Evolutionary conservation across 768 basidiomycete species (phyloP).

Genomic region (Leccinum variicolor): DNA sequence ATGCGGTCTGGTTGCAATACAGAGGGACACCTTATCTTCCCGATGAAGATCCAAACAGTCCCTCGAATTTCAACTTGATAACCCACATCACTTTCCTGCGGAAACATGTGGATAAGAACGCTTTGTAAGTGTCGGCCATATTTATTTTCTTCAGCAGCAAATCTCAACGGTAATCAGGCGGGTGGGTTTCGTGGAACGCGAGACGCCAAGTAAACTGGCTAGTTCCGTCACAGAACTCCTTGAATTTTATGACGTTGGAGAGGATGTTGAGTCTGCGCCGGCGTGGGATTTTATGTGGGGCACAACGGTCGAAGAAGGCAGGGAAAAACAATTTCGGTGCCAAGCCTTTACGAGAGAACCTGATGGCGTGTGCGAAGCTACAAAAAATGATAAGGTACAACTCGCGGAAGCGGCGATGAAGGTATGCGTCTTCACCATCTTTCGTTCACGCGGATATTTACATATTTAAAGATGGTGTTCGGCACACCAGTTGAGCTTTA

Average conservation of each 20-base stretch:
- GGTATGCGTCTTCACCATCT: slow-evolving; percentile 35
- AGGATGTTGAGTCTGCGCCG: slow-evolving; percentile 40
- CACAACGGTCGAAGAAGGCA: slow-evolving; percentile 64
- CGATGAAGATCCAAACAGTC: slow-evolving; percentile 65
- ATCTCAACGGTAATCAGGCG: slow-evolving; percentile 41
- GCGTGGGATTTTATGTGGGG: slow-evolving; percentile 77
- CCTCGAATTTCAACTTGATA: slow-evolving; percentile 74
- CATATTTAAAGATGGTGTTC: slow-evolving; percentile 61
- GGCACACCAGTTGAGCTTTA: slow-evolving; percentile 71
- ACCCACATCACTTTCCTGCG: slow-evolving; percentile 82
- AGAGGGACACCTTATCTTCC: slow-evolving; percentile 64
- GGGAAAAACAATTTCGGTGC: slow-evolving; percentile 64
- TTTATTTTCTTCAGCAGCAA: neutral
- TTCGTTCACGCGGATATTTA: neutral
- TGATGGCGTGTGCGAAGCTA: slow-evolving; percentile 26
- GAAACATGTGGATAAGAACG: slow-evolving; percentile 78
- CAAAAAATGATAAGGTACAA: slow-evolving; percentile 37
- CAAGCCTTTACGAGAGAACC: slow-evolving; percentile 49
- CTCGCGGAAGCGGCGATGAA: slow-evolving; percentile 72
- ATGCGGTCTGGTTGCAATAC: slow-evolving; percentile 70
- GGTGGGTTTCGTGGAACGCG: slow-evolving; percentile 56
- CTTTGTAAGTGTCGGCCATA: slow-evolving; percentile 57
- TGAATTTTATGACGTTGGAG: slow-evolving; percentile 48
- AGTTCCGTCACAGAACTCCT: slow-evolving; percentile 42
- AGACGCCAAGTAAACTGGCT: slow-evolving; percentile 38